Evolutionary conservation across 106 monocot genomes (phyloP).

Genomic region (Ottelia alismoides): DNA sequence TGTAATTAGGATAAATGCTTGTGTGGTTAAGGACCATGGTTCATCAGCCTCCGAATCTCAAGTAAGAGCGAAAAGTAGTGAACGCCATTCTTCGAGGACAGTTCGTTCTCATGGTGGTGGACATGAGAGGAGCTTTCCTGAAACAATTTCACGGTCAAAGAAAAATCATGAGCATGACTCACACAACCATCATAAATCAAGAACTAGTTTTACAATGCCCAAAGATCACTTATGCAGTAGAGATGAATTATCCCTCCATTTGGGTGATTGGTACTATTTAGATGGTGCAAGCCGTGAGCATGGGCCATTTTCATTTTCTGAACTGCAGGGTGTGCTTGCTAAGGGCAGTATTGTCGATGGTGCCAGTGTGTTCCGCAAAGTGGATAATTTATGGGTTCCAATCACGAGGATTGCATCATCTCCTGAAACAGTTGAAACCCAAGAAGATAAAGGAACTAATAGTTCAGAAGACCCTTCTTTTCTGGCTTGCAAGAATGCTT

Average conservation of each 20-base stretch:
- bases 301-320: constrained; percentile 78
- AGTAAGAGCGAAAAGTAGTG: constrained; percentile 27
- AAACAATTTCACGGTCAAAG: constrained; percentile 28
- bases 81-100: constrained; percentile 40
- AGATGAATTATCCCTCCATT: constrained; percentile 54
- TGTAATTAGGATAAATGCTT: constrained; percentile 80
- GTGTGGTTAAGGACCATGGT: constrained; percentile 64
- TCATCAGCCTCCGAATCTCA: constrained; percentile 32
- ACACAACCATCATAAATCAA: constrained; percentile 38
- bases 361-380: constrained; percentile 78
- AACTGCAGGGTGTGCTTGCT: constrained; percentile 50
- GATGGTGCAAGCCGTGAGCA: constrained; percentile 86
- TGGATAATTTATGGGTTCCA: constrained; percentile 88
- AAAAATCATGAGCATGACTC: constrained; percentile 36
- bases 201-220: constrained; percentile 30
- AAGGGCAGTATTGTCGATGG: constrained; percentile 51
- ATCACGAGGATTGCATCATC: constrained; percentile 12
- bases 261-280: constrained; percentile 87
- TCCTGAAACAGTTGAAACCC: neutral
- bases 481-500: too few relatives aligned
- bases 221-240: constrained; percentile 66
- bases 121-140: constrained; percentile 34
- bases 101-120: constrained; percentile 28
- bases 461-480: too few relatives aligned
- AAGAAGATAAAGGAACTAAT: neutral